Evolutionary conservation across 2,329 filamentous ascomycete genomes (phyloP).

Genomic region (Leptodontidium sp.): DNA sequence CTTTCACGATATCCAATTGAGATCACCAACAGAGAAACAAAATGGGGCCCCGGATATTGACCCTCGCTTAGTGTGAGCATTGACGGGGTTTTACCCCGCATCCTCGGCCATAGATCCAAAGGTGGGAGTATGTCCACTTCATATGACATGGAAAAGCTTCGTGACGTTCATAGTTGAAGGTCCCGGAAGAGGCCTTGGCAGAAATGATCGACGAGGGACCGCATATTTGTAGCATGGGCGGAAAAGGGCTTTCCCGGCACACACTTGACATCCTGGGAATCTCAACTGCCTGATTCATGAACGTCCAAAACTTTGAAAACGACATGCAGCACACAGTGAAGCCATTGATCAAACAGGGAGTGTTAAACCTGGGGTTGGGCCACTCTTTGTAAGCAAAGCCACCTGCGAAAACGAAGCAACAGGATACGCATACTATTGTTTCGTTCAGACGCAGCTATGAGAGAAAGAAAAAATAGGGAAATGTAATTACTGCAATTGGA

Average conservation of each 20-base stretch:
- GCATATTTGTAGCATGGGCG: not conserved
- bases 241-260: not conserved
- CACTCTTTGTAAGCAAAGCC: too few species aligned
- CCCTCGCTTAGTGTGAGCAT: not conserved
- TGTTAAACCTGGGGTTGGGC: too few species aligned
- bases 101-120: not conserved
- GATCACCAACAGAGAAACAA: not conserved
- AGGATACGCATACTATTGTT: too few species aligned
- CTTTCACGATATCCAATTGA: not conserved
- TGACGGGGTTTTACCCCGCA: constrained; percentile 1
- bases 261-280: too few species aligned
- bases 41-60: constrained; percentile 1
- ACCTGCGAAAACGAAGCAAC: too few species aligned
- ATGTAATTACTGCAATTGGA: too few species aligned
- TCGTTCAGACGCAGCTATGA: too few species aligned
- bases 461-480: too few species aligned
- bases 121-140: not conserved
- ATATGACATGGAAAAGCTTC: not conserved
- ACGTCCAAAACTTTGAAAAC: too few species aligned
- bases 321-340: too few species aligned
- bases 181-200: not conserved
- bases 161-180: not conserved
- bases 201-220: not conserved
- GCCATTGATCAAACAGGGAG: too few species aligned
- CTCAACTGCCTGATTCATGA: too few species aligned